These are phyloP conservation scores for Corymbia calophylla DNA, from an alignment of 441 rosid species.

Conservation along the genomic window DNA sequence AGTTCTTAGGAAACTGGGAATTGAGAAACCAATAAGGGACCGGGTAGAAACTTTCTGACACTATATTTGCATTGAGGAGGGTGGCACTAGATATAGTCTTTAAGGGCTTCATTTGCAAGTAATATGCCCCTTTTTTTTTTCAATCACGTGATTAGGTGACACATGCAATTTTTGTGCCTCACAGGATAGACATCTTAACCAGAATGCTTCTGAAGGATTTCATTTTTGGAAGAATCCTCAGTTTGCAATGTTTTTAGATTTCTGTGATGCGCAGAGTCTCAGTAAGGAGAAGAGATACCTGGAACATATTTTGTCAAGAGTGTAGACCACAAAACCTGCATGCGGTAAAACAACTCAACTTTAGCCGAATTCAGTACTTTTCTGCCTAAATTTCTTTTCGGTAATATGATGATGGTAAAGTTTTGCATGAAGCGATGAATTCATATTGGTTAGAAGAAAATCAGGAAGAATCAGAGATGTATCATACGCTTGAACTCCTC, in stretches of 20 bases:
- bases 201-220: not conserved
- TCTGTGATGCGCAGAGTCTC: not conserved
- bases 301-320: constrained; percentile 58
- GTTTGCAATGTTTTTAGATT: not conserved
- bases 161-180: not conserved
- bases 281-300: constrained; percentile 28
- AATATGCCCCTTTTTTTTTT: not conserved
- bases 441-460: not conserved
- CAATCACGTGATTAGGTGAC: not conserved
- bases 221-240: not conserved
- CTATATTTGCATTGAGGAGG: not conserved
- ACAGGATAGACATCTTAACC: not conserved
- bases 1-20: not conserved
- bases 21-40: not conserved
- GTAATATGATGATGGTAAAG: not conserved
- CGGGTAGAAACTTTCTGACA: not conserved
- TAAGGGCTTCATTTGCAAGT: not conserved
- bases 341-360: not conserved
- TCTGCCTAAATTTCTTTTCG: not conserved
- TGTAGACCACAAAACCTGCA: constrained; percentile 63
- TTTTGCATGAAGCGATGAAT: not conserved
- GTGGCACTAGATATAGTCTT: not conserved
- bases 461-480: not conserved
- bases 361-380: not conserved
- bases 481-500: constrained; percentile 10